Conservation (phyloP, 176 grass and related monocot species). For the Coix lacrymajobi region DNA sequence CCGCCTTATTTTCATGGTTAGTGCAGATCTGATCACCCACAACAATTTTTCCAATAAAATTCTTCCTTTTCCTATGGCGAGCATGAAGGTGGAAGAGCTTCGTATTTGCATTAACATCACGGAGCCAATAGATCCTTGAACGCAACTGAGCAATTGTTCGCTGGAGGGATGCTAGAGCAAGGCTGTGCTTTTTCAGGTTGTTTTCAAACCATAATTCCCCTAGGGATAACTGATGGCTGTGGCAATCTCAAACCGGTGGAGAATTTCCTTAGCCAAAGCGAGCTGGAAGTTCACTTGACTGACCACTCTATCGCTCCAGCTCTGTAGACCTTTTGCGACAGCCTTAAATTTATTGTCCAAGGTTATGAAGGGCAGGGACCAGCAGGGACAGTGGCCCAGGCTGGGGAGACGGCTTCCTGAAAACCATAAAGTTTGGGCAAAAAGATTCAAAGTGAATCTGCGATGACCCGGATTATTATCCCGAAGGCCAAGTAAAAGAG, state of each 20-base stretch:
- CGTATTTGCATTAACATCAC: too few relatives aligned
- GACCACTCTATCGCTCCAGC: not conserved
- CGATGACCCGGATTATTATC: not conserved
- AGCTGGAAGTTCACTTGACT: not conserved
- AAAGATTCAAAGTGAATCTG: not conserved
- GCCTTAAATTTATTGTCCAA: not conserved
- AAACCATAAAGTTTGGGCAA: not conserved
- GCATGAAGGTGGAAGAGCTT: too few relatives aligned
- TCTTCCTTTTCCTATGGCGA: too few relatives aligned
- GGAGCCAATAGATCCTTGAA: too few relatives aligned
- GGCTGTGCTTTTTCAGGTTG: too few relatives aligned
- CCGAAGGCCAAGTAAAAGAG: not conserved
- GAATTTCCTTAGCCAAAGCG: not conserved
- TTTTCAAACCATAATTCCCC: too few relatives aligned
- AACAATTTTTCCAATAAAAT: not conserved
- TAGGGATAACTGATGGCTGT: too few relatives aligned
- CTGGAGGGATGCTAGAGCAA: too few relatives aligned
- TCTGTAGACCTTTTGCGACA: not conserved
- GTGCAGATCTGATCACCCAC: not conserved
- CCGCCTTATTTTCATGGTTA: not conserved
- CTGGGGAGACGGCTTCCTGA: not conserved
- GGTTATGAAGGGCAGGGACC: not conserved
- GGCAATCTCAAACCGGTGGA: too few relatives aligned
- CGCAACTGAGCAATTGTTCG: too few relatives aligned
- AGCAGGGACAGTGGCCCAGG: not conserved